phyloP scores from a whole-genome alignment of 805 yeast species.

The Metschnikowia lunata region DNA sequence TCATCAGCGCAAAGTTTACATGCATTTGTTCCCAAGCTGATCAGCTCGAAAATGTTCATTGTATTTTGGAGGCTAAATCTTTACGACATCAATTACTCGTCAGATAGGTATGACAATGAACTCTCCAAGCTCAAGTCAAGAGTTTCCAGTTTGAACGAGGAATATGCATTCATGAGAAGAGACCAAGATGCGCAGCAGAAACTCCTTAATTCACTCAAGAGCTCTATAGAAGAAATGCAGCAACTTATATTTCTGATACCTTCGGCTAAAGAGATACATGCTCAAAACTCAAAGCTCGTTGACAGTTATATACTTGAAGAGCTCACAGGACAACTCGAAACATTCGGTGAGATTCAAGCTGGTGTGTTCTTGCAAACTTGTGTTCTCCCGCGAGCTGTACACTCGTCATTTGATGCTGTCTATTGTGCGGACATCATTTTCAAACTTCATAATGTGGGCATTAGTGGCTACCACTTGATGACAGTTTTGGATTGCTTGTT shows the following conservation, averaged over 20 bases:
- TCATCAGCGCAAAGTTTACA: conserved; percentile 2
- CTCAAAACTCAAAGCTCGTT: conserved; percentile 34
- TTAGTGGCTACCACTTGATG: conserved; percentile 36
- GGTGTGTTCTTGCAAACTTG: conserved; percentile 53
- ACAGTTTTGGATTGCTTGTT: conserved; percentile 45
- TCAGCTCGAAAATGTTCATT: conserved; percentile 25
- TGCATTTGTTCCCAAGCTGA: conserved; percentile 7
- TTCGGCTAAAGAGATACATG: conserved; percentile 44
- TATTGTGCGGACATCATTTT: conserved; percentile 60
- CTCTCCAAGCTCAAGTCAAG: conserved; percentile 34
- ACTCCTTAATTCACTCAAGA: conserved; percentile 22
- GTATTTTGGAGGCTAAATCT: conserved; percentile 70
- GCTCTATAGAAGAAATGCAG: conserved; percentile 22
- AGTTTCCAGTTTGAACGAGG: conserved; percentile 32
- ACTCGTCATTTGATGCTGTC: conserved; percentile 80
- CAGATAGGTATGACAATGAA: conserved; percentile 47
- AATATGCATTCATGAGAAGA: conserved; percentile 26
- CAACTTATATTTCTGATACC: conserved; percentile 26
- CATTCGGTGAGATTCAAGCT: not conserved
- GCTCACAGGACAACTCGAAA: conserved; percentile 30
- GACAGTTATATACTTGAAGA: conserved; percentile 27
- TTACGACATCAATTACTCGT: conserved; percentile 62
- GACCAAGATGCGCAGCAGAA: conserved; percentile 18
- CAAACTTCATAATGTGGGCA: conserved; percentile 37
- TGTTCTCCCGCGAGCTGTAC: conserved; percentile 68